Evolutionary conservation across 2,329 filamentous ascomycete species (phyloP).

Genomic region (Diaporthe sp.): DNA sequence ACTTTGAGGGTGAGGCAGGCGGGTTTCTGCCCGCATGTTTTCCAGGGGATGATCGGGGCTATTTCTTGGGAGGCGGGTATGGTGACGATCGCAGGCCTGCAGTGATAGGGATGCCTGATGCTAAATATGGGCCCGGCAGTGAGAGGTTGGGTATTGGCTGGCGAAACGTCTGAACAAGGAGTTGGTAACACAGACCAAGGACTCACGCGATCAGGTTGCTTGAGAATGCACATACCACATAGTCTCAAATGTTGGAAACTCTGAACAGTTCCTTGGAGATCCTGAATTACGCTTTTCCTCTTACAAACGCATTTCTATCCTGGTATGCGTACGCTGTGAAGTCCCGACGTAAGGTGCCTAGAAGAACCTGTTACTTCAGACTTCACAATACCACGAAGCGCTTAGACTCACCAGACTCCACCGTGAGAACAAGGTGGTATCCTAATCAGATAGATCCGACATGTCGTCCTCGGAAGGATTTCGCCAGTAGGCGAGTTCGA

Average conservation of each 20-base stretch:
- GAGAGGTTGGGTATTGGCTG: constrained; percentile 42
- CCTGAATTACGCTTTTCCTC: not conserved
- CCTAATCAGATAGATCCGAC: constrained; percentile 34
- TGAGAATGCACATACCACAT: not conserved
- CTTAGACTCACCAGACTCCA: not conserved
- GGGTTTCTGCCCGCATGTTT: constrained; percentile 30
- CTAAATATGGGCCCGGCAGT: constrained; percentile 41
- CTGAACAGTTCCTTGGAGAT: not conserved
- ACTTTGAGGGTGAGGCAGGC: not conserved
- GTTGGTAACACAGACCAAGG: not conserved
- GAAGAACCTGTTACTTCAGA: not conserved
- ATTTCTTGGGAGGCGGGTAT: not conserved
- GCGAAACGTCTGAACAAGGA: constrained; percentile 33
- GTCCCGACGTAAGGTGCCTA: not conserved
- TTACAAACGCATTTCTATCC: not conserved
- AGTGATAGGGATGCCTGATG: constrained; percentile 41
- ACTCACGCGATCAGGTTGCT: not conserved
- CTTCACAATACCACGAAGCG: not conserved
- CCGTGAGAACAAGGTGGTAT: not conserved
- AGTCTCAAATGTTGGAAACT: not conserved
- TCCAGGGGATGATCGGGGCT: constrained; percentile 15
- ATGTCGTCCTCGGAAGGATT: constrained; percentile 50
- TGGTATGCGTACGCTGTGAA: not conserved
- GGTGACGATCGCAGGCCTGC: not conserved
- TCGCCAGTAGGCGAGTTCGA: constrained; percentile 49